Conservation (phyloP, 441 rosid genomes). For the Manihot esculenta region DNA sequence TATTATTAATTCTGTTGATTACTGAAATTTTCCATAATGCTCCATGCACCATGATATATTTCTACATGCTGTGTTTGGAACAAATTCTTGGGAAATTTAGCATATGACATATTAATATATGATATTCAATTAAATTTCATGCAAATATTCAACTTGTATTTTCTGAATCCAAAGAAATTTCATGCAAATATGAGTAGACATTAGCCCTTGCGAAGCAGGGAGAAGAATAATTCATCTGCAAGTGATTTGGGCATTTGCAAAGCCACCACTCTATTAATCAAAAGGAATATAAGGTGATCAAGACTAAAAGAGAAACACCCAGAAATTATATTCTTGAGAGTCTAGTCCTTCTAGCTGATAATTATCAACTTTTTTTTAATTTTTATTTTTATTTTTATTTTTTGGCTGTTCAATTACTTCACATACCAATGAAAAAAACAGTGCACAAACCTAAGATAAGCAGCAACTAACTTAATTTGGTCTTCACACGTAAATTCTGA, state of each 20-base stretch:
- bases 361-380: neutral
- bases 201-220: neutral
- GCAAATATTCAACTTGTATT: no score
- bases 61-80: neutral
- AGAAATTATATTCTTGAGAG: neutral
- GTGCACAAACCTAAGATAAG: neutral
- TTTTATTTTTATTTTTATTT: neutral
- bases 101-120: no score
- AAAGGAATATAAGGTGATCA: neutral
- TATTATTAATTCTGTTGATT: neutral
- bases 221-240: neutral
- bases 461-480: conserved; percentile 6
- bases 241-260: neutral
- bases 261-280: neutral
- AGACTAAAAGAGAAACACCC: neutral
- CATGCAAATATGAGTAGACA: neutral
- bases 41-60: neutral
- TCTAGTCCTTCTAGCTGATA: neutral
- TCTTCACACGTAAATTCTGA: conserved; percentile 10
- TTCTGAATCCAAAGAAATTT: no score
- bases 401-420: neutral
- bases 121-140: no score
- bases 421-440: conserved; percentile 9
- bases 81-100: neutral
- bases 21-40: neutral